Base-by-base conservation (phyloP, 192 early-diverging fungal species). In the Coemansia sp. region DNA sequence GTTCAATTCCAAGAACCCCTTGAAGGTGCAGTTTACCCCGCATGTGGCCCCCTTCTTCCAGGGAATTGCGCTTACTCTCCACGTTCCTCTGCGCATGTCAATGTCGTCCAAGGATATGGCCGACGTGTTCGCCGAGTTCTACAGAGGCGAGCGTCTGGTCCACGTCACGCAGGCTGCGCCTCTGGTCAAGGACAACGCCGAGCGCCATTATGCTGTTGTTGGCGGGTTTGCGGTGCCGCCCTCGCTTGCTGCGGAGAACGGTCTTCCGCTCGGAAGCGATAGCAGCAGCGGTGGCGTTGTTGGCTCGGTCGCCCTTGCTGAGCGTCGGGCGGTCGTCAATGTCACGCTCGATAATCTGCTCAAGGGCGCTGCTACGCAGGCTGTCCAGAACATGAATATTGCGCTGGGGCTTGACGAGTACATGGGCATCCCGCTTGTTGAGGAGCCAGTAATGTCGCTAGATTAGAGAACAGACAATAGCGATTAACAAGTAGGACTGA, bases 351-450 rank as follows among this genome's bases (percentile, higher is more conserved):
- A 98, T 74, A 99, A 99, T 64, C 74, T 99, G 75, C 87, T 98
- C 61, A 99, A 99, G 88, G 98, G 98, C 6, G 96, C 96, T 21
- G 98, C 98, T 1, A 99, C 96, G n/a, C 98, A 99, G 80, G 95
- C 96, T 15, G 78, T 98, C 42, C 95, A 96, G 85, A 99, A 98
- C 83, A 88, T 98, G 79, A 99, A 99, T 75, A 86, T 99, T 72
- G 92, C 94, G 10, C 79, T 97, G 42, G 93, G 91, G 2, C 83
- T 95, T 48, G 90, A 92, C 59, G 96, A 99, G 83, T 95, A 88
- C 67, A 89, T 90, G 18, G 95, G 96, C 26, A 99, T 99, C 67
- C 93, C 94, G 6, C 18, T 65, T 2, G 60, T 61, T 16, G 65
- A 58, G 7, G 48, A 67, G 42, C 74, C 83, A 5, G 53, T 53